Evolutionary conservation across 1,139 yeast species (phyloP).

Genomic region (Komagataea norvegica): DNA sequence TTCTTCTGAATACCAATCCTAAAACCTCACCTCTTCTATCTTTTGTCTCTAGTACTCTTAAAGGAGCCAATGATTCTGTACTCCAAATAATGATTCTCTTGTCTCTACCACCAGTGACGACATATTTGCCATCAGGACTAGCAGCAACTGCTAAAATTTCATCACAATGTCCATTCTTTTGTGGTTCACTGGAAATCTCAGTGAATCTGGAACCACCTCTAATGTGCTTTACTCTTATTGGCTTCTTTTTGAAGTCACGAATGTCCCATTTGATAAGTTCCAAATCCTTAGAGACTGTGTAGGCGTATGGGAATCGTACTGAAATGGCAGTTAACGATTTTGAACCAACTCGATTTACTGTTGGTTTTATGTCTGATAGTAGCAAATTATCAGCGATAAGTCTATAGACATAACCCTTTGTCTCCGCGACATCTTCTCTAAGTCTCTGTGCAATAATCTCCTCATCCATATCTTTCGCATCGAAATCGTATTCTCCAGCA

Average conservation of each 20-base stretch:
- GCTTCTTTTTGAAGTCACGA: constrained; percentile 43
- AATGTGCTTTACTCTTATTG: constrained; percentile 57
- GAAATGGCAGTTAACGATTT: constrained; percentile 46
- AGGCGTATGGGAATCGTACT: constrained; percentile 41
- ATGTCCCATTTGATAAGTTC: constrained; percentile 77
- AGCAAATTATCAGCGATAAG: constrained; percentile 52
- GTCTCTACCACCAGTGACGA: constrained; percentile 90
- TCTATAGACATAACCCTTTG: constrained; percentile 76
- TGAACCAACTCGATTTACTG: constrained; percentile 54
- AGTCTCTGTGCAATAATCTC: constrained; percentile 79
- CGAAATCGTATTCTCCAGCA: constrained; percentile 53
- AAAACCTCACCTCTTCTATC: constrained; percentile 68
- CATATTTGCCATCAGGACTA: constrained; percentile 79
- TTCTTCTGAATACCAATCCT: constrained; percentile 71
- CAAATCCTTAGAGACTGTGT: constrained; percentile 80
- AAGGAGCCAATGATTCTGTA: constrained; percentile 65
- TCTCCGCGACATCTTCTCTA: constrained; percentile 85
- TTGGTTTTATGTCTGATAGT: constrained; percentile 38
- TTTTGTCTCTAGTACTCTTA: constrained; percentile 70
- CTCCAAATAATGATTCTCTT: constrained; percentile 82
- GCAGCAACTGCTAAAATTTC: constrained; percentile 77
- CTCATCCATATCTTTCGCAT: constrained; percentile 87
- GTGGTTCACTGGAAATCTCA: constrained; percentile 46
- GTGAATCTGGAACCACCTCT: constrained; percentile 56
- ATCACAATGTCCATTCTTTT: constrained; percentile 63